A percentile compares a stretch with the other conserved stretches of the same genome.
phyloP scores from a whole-genome alignment of 805 yeast species.

The Candida ulmi region DNA sequence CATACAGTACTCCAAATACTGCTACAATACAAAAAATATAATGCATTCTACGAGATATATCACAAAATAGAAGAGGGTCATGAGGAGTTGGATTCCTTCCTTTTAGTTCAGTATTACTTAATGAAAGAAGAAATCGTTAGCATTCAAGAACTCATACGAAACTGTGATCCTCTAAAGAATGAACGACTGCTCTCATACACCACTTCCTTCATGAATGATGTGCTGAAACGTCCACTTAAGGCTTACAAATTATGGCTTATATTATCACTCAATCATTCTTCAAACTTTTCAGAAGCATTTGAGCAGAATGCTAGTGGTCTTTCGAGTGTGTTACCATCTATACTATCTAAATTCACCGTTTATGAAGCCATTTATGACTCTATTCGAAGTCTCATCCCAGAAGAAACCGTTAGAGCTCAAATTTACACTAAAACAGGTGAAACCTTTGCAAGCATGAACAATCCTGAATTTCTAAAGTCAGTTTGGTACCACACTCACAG shows the following conservation, averaged over 20 bases:
- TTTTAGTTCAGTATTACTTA: neutral
- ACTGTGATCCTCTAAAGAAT: neutral
- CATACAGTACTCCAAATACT: neutral
- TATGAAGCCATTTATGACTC: neutral
- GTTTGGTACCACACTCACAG: neutral
- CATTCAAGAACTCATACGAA: neutral
- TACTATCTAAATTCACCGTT: neutral
- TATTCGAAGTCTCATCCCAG: neutral
- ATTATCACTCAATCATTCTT: neutral
- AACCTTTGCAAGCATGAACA: neutral
- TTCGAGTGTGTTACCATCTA: neutral
- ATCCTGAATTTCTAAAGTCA: neutral
- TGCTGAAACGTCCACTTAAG: neutral
- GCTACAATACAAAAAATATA: neutral
- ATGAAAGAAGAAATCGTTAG: neutral
- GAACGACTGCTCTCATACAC: neutral
- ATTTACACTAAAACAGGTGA: neutral
- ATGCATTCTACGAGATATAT: neutral
- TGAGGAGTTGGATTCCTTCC: neutral
- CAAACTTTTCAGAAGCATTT: neutral
- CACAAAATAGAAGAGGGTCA: neutral
- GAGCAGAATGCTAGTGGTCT: neutral
- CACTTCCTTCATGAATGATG: neutral
- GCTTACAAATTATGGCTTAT: neutral
- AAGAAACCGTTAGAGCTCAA: neutral